These are phyloP conservation scores for Yueomyces sinensis DNA, from an alignment of 805 yeast species.

Conservation along the genomic window DNA sequence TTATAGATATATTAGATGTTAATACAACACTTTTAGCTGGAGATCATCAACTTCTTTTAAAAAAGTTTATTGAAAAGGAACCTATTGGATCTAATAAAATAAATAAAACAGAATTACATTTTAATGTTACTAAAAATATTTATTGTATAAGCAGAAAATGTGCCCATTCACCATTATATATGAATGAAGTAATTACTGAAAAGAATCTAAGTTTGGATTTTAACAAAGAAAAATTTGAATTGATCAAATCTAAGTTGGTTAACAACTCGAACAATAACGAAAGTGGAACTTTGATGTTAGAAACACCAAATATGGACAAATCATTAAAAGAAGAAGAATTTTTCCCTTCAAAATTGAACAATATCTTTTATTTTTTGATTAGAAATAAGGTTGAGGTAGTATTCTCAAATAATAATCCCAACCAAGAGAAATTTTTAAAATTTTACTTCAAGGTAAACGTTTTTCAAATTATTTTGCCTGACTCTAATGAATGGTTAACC, in stretches of 20 bases:
- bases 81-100: too few species aligned
- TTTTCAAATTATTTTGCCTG: conserved; percentile 5
- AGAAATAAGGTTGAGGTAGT: too few species aligned
- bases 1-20: conserved; percentile 6
- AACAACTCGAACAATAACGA: too few species aligned
- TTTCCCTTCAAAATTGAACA: too few species aligned
- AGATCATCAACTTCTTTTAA: neutral
- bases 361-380: too few species aligned
- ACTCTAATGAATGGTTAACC: conserved; percentile 8
- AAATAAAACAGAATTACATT: too few species aligned
- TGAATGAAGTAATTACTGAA: neutral
- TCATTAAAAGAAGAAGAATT: too few species aligned
- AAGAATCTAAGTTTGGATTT: neutral
- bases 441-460: conserved; percentile 1
- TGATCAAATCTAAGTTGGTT: too few species aligned
- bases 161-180: neutral
- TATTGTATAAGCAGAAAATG: conserved; percentile 5
- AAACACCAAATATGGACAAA: too few species aligned
- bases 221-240: neutral
- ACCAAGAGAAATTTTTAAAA: neutral
- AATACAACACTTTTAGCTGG: conserved; percentile 3
- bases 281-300: too few species aligned
- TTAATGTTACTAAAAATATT: conserved; percentile 2
- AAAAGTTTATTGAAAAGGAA: too few species aligned
- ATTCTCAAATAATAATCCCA: too few species aligned